Evolutionary conservation across 345 rosid genomes (phyloP), one percentile per base, ranked within the genome.

Genomic region (Corchorus olitorius): DNA sequence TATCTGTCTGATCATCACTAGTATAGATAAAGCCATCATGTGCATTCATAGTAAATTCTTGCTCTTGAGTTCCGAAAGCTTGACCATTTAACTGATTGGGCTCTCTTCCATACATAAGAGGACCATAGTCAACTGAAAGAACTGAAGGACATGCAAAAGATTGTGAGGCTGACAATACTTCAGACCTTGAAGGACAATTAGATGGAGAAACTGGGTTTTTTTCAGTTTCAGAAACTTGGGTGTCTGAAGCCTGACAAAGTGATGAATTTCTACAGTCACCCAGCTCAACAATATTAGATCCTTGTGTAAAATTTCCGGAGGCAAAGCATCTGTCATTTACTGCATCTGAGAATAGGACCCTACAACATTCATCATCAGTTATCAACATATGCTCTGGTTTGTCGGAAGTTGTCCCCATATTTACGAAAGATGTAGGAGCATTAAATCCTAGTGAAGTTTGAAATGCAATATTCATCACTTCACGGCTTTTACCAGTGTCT

Each of bases 351-450:
- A 96, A 91, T 79, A 94, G 87, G 77, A 85, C 83, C 87, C 87
- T 84, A 81, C 97, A 93, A 77, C 94, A 94, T 82, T 94, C 98
- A 76, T 91, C 97, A 79, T 96, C 97, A 16, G 97, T 82, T 81
- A 91, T 83, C 84, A 92, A 80, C 67, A 89, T 78, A 45, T 85
- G 85, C 65, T 89, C 90, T 75, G 84, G 80, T 75, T 80, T 86
- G 43, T 82, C 77, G 54, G 87, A 75, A 70, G 75, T 75, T 34
- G 75, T 76, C 49, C 74, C 83, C 61, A 83, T 76, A 82, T 83
- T 82, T 70, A 85, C 83, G 61, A 81, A 53, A 61, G 87, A 78
- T 80, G 88, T 73, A 83, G 88, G 83, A 84, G 79, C 82, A 72
- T 71, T 81, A 22, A 77, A 78, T 76, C 78, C 87, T 79, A 78